A percentile compares a stretch with the other conserved stretches of the same genome.
Evolutionary conservation across 768 basidiomycete species (phyloP).

Genomic region (Boletus speciosus): DNA sequence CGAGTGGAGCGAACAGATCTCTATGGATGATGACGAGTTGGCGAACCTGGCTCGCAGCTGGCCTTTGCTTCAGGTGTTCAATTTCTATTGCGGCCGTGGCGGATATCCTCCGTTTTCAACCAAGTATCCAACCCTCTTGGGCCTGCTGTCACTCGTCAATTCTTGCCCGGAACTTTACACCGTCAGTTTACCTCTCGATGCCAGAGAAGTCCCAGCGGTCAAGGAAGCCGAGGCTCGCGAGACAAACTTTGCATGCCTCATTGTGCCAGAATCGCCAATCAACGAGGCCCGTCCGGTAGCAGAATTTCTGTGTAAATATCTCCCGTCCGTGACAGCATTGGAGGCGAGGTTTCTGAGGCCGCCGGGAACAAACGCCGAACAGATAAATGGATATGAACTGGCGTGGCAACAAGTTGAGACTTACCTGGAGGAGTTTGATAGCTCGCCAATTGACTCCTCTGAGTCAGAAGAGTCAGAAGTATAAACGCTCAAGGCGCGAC

Average conservation of each 20-base stretch:
- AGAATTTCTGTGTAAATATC: conserved; percentile 4
- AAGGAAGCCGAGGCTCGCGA: neutral
- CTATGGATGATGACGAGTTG: conserved; percentile 8
- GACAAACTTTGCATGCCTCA: neutral
- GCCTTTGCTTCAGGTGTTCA: conserved; percentile 3
- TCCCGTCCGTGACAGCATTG: conserved; percentile 1
- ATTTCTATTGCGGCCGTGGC: conserved; percentile 5
- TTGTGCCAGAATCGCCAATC: conserved; percentile 11
- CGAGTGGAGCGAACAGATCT: conserved; percentile 11
- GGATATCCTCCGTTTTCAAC: conserved; percentile 1
- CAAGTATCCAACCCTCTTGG: conserved; percentile 8
- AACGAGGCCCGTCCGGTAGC: conserved; percentile 7
- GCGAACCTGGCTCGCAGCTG: conserved; percentile 3
- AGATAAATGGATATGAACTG: neutral
- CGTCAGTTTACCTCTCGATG: conserved; percentile 10
- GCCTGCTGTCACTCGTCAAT: conserved; percentile 4
- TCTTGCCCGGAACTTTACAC: neutral
- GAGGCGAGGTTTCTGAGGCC: neutral
- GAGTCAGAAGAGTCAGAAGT: no score
- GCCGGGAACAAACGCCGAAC: neutral
- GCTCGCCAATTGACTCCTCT: neutral
- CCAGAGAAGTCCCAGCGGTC: conserved; percentile 6
- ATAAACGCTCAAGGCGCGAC: no score
- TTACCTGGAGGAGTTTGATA: neutral
- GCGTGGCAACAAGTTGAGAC: neutral